phyloP scores from a whole-genome alignment of 495 filamentous ascomycete genomes.

The Penicillium parvum region DNA sequence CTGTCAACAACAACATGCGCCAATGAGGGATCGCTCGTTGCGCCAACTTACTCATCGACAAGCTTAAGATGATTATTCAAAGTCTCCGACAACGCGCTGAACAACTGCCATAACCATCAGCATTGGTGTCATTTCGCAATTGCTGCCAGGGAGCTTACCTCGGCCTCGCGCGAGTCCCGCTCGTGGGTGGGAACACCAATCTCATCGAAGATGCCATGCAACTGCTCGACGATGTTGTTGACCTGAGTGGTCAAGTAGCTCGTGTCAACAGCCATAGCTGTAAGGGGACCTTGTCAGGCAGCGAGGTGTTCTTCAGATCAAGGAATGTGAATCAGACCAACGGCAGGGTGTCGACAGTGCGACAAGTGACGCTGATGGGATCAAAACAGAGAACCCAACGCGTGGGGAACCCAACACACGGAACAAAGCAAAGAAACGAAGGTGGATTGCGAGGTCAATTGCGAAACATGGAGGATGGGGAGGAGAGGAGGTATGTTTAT shows the following conservation, averaged over 20 bases:
- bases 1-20: slow-evolving; percentile 4
- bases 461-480: slow-evolving; percentile 18
- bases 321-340: slow-evolving; percentile 15
- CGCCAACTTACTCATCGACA: slow-evolving; percentile 58
- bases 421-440: slow-evolving; percentile 20
- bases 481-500: slow-evolving; percentile 21
- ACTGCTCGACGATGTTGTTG: slow-evolving; percentile 80
- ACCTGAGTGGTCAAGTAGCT: slow-evolving; percentile 90
- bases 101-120: slow-evolving; percentile 54
- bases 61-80: slow-evolving; percentile 76
- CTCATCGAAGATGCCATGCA: slow-evolving; percentile 93
- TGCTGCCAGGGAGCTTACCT: slow-evolving; percentile 53
- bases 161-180: slow-evolving; percentile 77
- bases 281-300: slow-evolving; percentile 3
- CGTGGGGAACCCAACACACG: slow-evolving; percentile 19
- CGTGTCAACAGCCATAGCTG: slow-evolving; percentile 78
- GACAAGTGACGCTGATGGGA: slow-evolving; percentile 16
- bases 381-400: slow-evolving; percentile 20
- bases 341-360: slow-evolving; percentile 16
- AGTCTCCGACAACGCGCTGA: slow-evolving; percentile 80
- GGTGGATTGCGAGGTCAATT: slow-evolving; percentile 18
- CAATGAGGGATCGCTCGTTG: neutral
- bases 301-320: slow-evolving; percentile 7
- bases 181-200: slow-evolving; percentile 90
- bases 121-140: neutral